phyloP scores from a whole-genome alignment of 2,329 filamentous ascomycete genomes.

The Sclerotinia glacialis region DNA sequence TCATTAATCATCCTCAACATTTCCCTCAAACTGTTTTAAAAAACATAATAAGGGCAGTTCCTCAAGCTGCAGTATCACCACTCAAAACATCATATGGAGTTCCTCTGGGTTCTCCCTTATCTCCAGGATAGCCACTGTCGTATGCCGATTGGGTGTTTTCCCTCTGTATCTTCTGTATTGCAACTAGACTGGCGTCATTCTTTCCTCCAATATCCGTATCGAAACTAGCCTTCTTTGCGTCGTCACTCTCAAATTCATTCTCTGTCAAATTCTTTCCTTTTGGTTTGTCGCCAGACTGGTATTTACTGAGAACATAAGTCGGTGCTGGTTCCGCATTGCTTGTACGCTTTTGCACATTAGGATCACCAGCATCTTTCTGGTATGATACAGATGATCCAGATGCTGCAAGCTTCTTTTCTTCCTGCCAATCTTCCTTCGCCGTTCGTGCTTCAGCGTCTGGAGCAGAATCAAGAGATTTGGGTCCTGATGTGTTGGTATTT shows the following conservation, averaged over 20 bases:
- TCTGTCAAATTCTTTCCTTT: constrained; percentile 38
- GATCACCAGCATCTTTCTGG: constrained; percentile 23
- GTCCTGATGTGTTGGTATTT: constrained; percentile 54
- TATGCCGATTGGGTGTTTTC: constrained; percentile 31
- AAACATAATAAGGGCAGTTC: no score
- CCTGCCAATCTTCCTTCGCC: constrained; percentile 29
- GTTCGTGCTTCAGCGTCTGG: constrained; percentile 33
- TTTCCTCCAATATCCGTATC: constrained; percentile 46
- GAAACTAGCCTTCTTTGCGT: constrained; percentile 38
- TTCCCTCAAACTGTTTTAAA: neutral
- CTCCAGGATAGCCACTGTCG: constrained; percentile 29
- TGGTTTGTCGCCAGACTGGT: constrained; percentile 27
- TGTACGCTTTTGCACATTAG: constrained; percentile 3
- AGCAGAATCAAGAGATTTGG: constrained; percentile 48
- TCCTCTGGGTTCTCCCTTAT: constrained; percentile 24
- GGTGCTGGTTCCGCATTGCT: constrained; percentile 31
- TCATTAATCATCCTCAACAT: neutral
- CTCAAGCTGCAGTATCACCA: constrained; percentile 14
- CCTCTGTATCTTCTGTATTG: constrained; percentile 45
- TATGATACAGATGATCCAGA: constrained; percentile 24
- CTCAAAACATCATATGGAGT: constrained; percentile 15
- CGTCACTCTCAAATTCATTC: constrained; percentile 33
- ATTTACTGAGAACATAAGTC: constrained; percentile 34
- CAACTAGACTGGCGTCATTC: constrained; percentile 48
- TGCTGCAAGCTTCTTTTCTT: constrained; percentile 31